A percentile compares a stretch with the other conserved stretches of the same genome.
These are phyloP conservation scores for Diaporthe aspalathi DNA, from an alignment of 2,329 filamentous ascomycete species.

Conservation along the genomic window DNA sequence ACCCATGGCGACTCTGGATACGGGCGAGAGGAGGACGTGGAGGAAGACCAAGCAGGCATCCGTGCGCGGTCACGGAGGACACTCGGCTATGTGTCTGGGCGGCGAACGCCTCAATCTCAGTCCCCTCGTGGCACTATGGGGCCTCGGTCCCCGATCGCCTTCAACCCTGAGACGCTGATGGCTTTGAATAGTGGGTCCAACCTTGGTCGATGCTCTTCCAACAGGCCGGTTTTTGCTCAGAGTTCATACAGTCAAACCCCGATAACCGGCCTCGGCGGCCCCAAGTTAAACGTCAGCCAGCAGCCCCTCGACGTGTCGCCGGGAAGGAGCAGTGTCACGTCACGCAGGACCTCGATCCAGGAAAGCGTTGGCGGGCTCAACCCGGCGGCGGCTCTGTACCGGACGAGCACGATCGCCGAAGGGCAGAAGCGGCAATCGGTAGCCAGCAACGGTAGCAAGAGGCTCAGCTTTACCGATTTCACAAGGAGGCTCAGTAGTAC, in stretches of 20 bases:
- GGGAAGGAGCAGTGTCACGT: constrained; percentile 33
- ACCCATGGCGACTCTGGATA: constrained; percentile 53
- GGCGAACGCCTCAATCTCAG: constrained; percentile 53
- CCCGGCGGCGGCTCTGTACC: constrained; percentile 41
- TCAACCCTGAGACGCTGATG: constrained; percentile 49
- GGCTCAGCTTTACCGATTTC: constrained; percentile 71
- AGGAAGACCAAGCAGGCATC: constrained; percentile 50
- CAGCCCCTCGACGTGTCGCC: constrained; percentile 14
- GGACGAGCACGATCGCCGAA: constrained; percentile 37
- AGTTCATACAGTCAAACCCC: constrained; percentile 61
- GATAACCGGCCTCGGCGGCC: constrained; percentile 23
- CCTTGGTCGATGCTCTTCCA: constrained; percentile 49
- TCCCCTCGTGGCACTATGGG: constrained; percentile 43
- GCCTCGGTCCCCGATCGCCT: constrained; percentile 47
- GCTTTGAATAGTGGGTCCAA: constrained; percentile 46
- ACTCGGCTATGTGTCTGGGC: constrained; percentile 62
- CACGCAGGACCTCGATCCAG: constrained; percentile 17
- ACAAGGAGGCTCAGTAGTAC: constrained; percentile 70
- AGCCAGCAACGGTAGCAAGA: constrained; percentile 60
- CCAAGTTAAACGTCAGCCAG: constrained; percentile 21
- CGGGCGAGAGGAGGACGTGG: constrained; percentile 50
- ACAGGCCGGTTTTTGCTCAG: constrained; percentile 56
- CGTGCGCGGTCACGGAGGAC: constrained; percentile 61
- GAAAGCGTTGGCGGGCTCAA: constrained; percentile 34
- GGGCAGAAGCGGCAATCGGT: constrained; percentile 58